These are phyloP conservation scores for Plasmodium vinckei DNA, from an alignment of 169 alveolate species.

Conservation along the genomic window DNA sequence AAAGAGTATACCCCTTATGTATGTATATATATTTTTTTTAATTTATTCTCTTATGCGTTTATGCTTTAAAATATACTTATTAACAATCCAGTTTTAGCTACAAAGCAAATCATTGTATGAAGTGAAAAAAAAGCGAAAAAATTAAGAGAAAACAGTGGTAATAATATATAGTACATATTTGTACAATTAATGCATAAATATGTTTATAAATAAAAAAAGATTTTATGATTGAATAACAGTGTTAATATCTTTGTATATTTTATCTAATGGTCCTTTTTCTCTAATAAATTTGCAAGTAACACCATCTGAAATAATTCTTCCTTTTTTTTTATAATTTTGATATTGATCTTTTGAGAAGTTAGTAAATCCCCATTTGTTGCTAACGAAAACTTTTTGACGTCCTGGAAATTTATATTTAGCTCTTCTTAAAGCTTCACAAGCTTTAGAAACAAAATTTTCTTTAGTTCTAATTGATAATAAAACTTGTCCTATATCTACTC, in stretches of 20 bases:
- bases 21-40: background rate
- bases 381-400: slow-evolving; percentile 97
- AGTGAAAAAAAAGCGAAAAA: background rate
- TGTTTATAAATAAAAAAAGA: slow-evolving; percentile 9
- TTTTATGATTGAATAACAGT: slow-evolving; percentile 37
- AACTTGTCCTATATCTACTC: slow-evolving; percentile 97
- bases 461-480: slow-evolving; percentile 95
- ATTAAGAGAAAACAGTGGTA: background rate
- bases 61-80: slow-evolving; percentile 1
- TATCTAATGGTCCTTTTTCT: slow-evolving; percentile 85
- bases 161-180: background rate
- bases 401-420: slow-evolving; percentile 99
- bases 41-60: background rate
- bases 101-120: background rate
- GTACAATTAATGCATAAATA: background rate
- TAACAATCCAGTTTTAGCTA: background rate
- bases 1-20: background rate
- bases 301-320: slow-evolving; percentile 93
- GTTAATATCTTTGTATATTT: slow-evolving; percentile 77
- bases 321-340: slow-evolving; percentile 94
- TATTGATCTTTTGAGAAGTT: slow-evolving; percentile 95
- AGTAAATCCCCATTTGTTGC: slow-evolving; percentile 99
- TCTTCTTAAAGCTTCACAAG: slow-evolving; percentile 97
- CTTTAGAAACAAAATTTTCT: slow-evolving; percentile 90
- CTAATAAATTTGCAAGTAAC: slow-evolving; percentile 90